Evolutionary conservation across 106 monocot genomes (phyloP).

Genomic region (Allium sativum): DNA sequence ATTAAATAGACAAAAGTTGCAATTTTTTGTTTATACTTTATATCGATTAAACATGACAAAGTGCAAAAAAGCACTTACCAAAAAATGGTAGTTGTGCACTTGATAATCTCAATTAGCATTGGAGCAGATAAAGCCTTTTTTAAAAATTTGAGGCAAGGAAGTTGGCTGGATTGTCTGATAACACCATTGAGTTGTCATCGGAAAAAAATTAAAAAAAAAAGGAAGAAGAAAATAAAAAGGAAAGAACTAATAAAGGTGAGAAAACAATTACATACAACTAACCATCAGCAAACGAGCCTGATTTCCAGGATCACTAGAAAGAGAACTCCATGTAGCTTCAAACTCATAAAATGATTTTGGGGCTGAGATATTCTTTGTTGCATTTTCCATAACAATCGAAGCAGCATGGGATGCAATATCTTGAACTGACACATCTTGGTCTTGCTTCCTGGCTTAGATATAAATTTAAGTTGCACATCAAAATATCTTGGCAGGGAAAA

Average conservation of each 20-base stretch:
- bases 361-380: slow-evolving; percentile 32
- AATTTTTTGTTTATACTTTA: no score
- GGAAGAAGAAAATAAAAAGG: not conserved
- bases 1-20: not conserved
- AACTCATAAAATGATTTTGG: slow-evolving; percentile 93
- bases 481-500: not conserved
- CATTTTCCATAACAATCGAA: slow-evolving; percentile 31
- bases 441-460: slow-evolving; percentile 16
- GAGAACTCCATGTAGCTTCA: slow-evolving; percentile 81
- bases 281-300: slow-evolving; percentile 84
- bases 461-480: not conserved
- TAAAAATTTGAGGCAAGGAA: slow-evolving; percentile 81
- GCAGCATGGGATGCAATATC: slow-evolving; percentile 86
- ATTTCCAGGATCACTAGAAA: slow-evolving; percentile 43
- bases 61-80: slow-evolving; percentile 23
- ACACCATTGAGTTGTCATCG: not conserved
- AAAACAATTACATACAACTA: slow-evolving; percentile 2
- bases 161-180: slow-evolving; percentile 55
- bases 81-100: slow-evolving; percentile 57
- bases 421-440: slow-evolving; percentile 27
- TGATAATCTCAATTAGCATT: slow-evolving; percentile 83
- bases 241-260: not conserved
- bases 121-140: slow-evolving; percentile 80
- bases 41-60: no score
- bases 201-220: not conserved